These are phyloP conservation scores for Russula foetens DNA, from an alignment of 768 basidiomycete species.

Conservation along the genomic window DNA sequence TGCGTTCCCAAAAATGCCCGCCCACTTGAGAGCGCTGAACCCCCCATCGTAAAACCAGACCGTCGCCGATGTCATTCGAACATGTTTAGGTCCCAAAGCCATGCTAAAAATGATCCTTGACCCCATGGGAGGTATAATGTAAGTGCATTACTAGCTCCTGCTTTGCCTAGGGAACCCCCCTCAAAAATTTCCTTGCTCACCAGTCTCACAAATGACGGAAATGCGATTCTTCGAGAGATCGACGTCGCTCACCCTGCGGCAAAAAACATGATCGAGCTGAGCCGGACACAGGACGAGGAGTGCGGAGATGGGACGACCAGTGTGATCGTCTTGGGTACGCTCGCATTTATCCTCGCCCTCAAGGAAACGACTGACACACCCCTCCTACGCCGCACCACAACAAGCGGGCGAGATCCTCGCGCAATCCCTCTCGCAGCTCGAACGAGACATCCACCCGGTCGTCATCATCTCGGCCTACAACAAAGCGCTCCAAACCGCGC, in stretches of 20 bases:
- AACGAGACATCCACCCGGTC: constrained; percentile 97
- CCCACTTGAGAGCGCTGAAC: constrained; percentile 1
- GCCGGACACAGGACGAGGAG: constrained; percentile 96
- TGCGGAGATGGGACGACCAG: constrained; percentile 98
- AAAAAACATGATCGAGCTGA: constrained; percentile 99
- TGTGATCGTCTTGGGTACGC: constrained; percentile 90
- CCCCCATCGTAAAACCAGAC: constrained; percentile 44
- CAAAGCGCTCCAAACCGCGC: constrained; percentile 87
- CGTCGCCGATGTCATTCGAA: constrained; percentile 95
- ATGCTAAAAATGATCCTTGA: constrained; percentile 99
- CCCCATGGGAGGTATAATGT: constrained; percentile 99
- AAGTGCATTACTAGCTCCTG: constrained; percentile 23
- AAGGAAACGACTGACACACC: background rate
- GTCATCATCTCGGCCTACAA: constrained; percentile 99
- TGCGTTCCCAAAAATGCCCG: constrained; percentile 26
- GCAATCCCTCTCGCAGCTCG: constrained; percentile 85
- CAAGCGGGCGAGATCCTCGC: constrained; percentile 95
- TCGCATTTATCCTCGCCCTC: background rate
- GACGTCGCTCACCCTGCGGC: constrained; percentile 98
- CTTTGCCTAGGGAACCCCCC: background rate
- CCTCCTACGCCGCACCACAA: background rate
- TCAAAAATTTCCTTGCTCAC: background rate
- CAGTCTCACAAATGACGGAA: constrained; percentile 97
- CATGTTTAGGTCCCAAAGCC: constrained; percentile 93
- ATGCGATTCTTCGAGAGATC: constrained; percentile 96